Percentiles rank a stretch among this genome's conserved stretches.
phyloP scores from a whole-genome alignment of 805 yeast species.

The Lipomyces mesembrius region DNA sequence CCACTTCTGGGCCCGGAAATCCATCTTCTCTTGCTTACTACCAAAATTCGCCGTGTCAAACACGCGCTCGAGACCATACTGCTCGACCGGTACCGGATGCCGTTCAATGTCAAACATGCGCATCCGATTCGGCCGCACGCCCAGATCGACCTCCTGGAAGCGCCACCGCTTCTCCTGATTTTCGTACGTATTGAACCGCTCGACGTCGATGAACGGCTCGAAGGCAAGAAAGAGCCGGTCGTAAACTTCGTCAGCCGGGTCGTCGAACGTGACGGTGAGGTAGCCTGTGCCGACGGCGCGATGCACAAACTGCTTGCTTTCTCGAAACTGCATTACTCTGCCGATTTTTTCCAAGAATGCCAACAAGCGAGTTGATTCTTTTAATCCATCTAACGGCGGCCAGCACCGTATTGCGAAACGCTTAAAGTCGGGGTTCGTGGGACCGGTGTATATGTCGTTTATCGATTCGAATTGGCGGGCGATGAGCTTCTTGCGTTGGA shows the following conservation, averaged over 20 bases:
- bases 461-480: neutral
- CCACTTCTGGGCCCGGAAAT: neutral
- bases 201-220: constrained; percentile 5
- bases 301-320: neutral
- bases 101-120: constrained; percentile 3
- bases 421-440: neutral
- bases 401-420: constrained; percentile 1
- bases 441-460: neutral
- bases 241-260: constrained; percentile 3
- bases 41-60: neutral
- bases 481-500: neutral
- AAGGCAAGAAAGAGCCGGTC: neutral
- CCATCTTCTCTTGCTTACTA: neutral
- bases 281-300: neutral
- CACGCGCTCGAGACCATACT: neutral
- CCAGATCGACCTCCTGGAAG: constrained; percentile 1
- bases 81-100: neutral
- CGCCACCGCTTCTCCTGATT: neutral
- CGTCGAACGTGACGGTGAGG: neutral
- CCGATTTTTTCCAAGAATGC: constrained; percentile 6
- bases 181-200: neutral
- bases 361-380: neutral
- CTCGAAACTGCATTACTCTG: neutral
- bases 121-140: neutral
- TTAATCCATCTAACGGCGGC: neutral